Evolutionary conservation across 164 flowering plant species (phyloP).

Genomic region (Magnolia kwangsiensis): DNA sequence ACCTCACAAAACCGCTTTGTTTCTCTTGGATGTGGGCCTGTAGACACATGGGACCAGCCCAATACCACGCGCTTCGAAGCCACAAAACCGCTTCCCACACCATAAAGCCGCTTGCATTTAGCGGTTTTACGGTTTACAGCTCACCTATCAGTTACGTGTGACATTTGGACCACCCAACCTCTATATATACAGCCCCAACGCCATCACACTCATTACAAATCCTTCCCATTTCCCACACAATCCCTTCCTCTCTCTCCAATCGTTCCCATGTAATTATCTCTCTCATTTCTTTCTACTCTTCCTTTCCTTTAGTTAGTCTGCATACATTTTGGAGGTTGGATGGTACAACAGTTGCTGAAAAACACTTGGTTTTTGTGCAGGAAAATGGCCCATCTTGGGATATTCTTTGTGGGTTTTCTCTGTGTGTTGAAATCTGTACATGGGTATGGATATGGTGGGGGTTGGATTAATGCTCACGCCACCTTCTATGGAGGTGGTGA

Average conservation of each 20-base stretch:
- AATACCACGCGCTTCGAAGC: background rate
- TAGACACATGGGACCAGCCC: background rate
- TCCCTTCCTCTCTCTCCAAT: background rate
- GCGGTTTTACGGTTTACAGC: background rate
- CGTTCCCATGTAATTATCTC: background rate
- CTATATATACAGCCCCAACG: slow-evolving; percentile 35
- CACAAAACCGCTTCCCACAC: background rate
- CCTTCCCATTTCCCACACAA: background rate
- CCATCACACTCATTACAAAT: background rate
- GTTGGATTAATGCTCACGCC: slow-evolving; percentile 42
- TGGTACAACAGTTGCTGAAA: background rate
- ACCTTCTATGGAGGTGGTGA: slow-evolving; percentile 57
- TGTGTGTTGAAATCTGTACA: slow-evolving; percentile 35
- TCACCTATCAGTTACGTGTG: background rate
- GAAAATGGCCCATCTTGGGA: slow-evolving; percentile 38
- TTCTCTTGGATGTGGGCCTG: background rate
- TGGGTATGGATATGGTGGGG: slow-evolving; percentile 30
- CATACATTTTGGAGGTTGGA: background rate
- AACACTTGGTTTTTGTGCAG: slow-evolving; percentile 22
- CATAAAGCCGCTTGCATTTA: background rate
- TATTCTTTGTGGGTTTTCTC: slow-evolving; percentile 36
- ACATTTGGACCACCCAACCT: slow-evolving; percentile 3
- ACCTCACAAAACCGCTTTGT: background rate
- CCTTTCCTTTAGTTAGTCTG: background rate
- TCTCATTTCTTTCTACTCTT: background rate